A percentile compares a stretch with the other conserved stretches of the same genome.
Evolutionary conservation across 192 early-diverging fungal species (phyloP).

Genomic region (Rhizophagus prolifer): DNA sequence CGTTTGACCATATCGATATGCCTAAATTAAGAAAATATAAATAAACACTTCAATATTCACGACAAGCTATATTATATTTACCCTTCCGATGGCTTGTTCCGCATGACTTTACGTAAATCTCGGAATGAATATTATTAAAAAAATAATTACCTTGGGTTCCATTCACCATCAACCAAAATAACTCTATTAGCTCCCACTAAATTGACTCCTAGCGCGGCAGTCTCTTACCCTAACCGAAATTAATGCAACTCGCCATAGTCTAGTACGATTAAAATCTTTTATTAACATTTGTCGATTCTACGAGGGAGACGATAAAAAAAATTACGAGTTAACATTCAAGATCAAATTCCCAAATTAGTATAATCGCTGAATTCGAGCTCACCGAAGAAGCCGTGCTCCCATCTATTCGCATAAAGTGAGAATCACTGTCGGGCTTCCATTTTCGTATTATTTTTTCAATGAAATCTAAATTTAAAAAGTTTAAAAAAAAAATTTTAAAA

Average conservation of each 20-base stretch:
- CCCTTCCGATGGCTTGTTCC: slow-evolving; percentile 71
- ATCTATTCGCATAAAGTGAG: slow-evolving; percentile 51
- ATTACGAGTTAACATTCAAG: slow-evolving; percentile 3
- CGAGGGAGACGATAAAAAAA: slow-evolving; percentile 33
- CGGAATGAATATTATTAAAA: neutral
- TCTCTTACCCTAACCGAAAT: slow-evolving; percentile 17
- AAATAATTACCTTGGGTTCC: slow-evolving; percentile 65
- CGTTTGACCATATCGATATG: slow-evolving; percentile 70
- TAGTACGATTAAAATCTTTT: neutral
- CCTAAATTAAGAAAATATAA: slow-evolving; percentile 12
- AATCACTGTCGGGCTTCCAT: neutral
- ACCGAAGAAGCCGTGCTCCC: slow-evolving; percentile 38
- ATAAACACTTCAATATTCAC: neutral
- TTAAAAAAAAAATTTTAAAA: neutral
- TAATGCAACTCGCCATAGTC: slow-evolving; percentile 7
- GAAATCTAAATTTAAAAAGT: neutral
- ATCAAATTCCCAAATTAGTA: neutral
- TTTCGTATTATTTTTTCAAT: neutral
- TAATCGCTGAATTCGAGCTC: neutral
- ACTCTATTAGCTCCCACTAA: slow-evolving; percentile 71
- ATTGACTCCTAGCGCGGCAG: slow-evolving; percentile 39
- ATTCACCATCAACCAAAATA: slow-evolving; percentile 71
- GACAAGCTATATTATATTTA: slow-evolving; percentile 8
- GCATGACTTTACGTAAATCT: slow-evolving; percentile 38
- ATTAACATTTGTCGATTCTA: slow-evolving; percentile 2